Evolutionary conservation across 2,329 filamentous ascomycete genomes (phyloP).

Genomic region (Fusarium beomiforme): DNA sequence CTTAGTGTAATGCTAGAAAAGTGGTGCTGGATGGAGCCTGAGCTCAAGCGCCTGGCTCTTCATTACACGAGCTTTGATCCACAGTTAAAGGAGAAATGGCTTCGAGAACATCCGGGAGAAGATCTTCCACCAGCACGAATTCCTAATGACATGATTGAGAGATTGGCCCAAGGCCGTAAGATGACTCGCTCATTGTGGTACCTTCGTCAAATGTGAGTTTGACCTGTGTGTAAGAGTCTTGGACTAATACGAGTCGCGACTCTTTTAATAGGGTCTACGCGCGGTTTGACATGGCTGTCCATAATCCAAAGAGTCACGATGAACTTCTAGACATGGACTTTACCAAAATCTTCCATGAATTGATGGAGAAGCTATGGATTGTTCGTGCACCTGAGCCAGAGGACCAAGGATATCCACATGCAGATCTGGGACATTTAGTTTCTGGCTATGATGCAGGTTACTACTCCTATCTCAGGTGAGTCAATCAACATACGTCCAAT

Average conservation of each 20-base stretch:
- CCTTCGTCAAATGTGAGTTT: background rate
- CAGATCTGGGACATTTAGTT: background rate
- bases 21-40: background rate
- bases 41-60: background rate
- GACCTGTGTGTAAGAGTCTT: no score
- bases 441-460: background rate
- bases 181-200: background rate
- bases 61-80: background rate
- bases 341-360: background rate
- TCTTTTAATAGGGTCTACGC: background rate
- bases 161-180: background rate
- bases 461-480: background rate
- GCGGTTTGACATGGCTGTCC: background rate
- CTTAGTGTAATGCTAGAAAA: background rate
- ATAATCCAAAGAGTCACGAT: background rate
- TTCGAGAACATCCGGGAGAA: background rate
- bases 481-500: accelerated
- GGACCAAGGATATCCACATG: background rate
- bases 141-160: accelerated
- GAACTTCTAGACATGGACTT: background rate
- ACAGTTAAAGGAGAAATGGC: background rate
- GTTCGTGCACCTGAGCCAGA: background rate
- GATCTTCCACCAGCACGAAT: background rate
- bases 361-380: background rate
- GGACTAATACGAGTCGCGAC: no score